Percentiles rank a stretch among this genome's conserved stretches.
Evolutionary conservation across 1,284 basidiomycete genomes (phyloP).

Genomic region (Melampsora americana): DNA sequence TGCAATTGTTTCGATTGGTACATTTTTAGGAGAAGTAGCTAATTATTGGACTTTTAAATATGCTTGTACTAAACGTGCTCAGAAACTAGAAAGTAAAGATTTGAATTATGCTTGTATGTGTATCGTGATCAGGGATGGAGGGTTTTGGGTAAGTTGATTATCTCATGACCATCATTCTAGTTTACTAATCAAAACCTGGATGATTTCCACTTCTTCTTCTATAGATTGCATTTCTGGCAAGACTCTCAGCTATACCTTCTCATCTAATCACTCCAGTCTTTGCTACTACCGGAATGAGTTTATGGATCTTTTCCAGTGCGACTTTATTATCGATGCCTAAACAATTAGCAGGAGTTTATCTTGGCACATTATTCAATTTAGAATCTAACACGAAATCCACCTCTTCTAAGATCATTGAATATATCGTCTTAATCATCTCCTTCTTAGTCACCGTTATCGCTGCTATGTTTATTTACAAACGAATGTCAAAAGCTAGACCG

Average conservation of each 20-base stretch:
- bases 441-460: conserved; percentile 13
- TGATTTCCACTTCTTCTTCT: too few species aligned
- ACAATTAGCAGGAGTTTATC: conserved; percentile 51
- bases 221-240: too few species aligned
- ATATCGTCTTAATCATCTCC: not conserved
- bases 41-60: conserved; percentile 55
- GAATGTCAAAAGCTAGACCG: conserved; percentile 6
- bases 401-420: not conserved
- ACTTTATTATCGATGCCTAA: conserved; percentile 55
- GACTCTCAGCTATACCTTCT: conserved; percentile 54
- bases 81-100: conserved; percentile 53
- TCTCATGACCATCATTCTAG: too few species aligned
- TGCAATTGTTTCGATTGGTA: conserved; percentile 52
- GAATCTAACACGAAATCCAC: not conserved
- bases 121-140: conserved; percentile 54
- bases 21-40: conserved; percentile 52
- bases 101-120: conserved; percentile 55
- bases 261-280: conserved; percentile 51
- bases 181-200: too few species aligned
- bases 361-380: conserved; percentile 48
- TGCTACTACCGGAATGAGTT: conserved; percentile 51
- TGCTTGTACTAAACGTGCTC: conserved; percentile 51
- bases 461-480: conserved; percentile 19
- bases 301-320: conserved; percentile 53
- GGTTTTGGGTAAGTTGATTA: conserved; percentile 47